These are phyloP conservation scores for Trichoderma gracile DNA, from an alignment of 2,329 filamentous ascomycete species.

Conservation along the genomic window DNA sequence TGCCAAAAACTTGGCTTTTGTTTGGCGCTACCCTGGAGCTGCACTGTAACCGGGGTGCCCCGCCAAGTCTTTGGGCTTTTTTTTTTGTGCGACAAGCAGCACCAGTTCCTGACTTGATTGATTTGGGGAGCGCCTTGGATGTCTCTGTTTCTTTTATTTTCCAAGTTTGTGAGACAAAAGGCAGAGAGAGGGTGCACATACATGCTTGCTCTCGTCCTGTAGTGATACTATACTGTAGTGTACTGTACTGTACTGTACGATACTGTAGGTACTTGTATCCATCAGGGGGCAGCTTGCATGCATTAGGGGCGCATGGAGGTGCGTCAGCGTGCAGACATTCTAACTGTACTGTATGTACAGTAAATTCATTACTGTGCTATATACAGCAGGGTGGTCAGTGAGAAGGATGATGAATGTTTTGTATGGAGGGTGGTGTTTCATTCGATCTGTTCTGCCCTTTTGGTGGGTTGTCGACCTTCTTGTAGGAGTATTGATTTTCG, in stretches of 20 bases:
- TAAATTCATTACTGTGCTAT: background rate
- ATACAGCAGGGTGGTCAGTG: conserved; percentile 3
- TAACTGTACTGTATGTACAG: background rate
- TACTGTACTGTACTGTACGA: no score
- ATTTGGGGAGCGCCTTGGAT: background rate
- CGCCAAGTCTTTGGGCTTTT: no score
- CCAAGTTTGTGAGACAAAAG: no score
- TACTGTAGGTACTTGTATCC: background rate
- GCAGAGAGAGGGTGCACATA: no score
- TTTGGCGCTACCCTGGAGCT: conserved; percentile 15
- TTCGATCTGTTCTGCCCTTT: background rate
- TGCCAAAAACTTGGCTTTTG: background rate
- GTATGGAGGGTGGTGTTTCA: background rate
- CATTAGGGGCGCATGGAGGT: conserved; percentile 22
- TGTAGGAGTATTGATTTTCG: no score
- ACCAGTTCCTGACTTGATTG: conserved; percentile 12
- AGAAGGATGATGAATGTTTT: no score
- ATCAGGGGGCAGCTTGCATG: conserved; percentile 8
- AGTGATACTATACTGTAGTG: background rate
- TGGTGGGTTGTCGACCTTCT: background rate
- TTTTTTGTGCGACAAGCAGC: background rate
- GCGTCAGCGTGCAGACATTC: conserved; percentile 18
- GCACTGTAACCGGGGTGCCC: background rate
- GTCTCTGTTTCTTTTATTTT: background rate
- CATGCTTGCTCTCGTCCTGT: no score